phyloP scores from a whole-genome alignment of 2,329 filamentous ascomycete species.

The Colletotrichum filicis region DNA sequence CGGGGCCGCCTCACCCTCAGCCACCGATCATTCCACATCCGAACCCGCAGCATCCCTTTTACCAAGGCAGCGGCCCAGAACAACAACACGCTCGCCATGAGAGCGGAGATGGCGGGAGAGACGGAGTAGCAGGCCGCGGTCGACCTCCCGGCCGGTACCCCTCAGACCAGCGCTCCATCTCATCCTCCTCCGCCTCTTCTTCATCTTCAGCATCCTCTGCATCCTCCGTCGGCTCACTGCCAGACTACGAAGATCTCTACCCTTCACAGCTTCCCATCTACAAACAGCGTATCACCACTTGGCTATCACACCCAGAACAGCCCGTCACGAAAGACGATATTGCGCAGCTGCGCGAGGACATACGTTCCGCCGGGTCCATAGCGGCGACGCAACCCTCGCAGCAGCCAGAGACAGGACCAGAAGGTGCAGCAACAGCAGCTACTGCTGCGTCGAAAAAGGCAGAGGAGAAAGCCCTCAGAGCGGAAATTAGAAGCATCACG shows the following conservation, averaged over 20 bases:
- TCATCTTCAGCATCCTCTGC: slow-evolving; percentile 48
- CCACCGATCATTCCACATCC: not conserved
- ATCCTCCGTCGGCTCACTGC: slow-evolving; percentile 63
- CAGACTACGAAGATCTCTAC: slow-evolving; percentile 61
- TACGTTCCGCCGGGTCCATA: slow-evolving; percentile 6
- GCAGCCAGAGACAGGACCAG: not conserved
- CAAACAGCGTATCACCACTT: slow-evolving; percentile 55
- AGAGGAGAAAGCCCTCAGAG: slow-evolving; percentile 51
- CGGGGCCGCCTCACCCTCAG: not conserved
- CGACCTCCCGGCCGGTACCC: slow-evolving; percentile 32
- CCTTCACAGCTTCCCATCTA: slow-evolving; percentile 60
- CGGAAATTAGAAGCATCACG: slow-evolving; percentile 56
- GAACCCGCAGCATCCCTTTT: slow-evolving; percentile 25
- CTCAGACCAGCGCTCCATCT: slow-evolving; percentile 42
- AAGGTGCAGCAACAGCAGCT: not conserved
- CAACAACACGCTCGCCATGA: slow-evolving; percentile 19
- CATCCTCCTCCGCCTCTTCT: slow-evolving; percentile 48
- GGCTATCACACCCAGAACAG: slow-evolving; percentile 61
- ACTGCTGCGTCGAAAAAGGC: slow-evolving; percentile 27
- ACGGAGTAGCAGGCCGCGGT: slow-evolving; percentile 19
- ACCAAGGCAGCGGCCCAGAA: slow-evolving; percentile 10
- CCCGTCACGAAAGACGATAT: slow-evolving; percentile 59
- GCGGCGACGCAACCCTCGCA: not conserved
- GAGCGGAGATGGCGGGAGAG: slow-evolving; percentile 5
- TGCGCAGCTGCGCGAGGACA: slow-evolving; percentile 28